A percentile compares a stretch with the other conserved stretches of the same genome.
Conservation (phyloP, 306 rosid species). For the Cicer cuneatum region DNA sequence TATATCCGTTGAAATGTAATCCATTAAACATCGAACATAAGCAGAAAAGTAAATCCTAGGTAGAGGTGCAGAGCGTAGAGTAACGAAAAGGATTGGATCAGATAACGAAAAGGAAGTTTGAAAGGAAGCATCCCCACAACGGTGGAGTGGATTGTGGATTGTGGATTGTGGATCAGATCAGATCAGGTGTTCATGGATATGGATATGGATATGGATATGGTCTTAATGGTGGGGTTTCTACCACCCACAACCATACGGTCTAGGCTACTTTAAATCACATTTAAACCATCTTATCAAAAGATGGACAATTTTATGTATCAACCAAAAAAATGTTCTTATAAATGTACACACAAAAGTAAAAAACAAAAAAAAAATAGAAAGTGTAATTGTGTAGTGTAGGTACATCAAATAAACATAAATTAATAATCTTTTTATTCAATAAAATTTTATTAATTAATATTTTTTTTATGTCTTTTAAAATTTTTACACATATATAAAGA, state of each 20-base stretch:
- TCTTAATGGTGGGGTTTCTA: slow-evolving; percentile 43
- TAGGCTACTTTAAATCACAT: not conserved
- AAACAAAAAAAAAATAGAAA: slow-evolving; percentile 7
- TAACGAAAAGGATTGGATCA: slow-evolving; percentile 38
- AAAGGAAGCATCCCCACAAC: slow-evolving; percentile 30
- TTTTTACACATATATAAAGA: too few relatives aligned
- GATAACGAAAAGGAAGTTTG: slow-evolving; percentile 56
- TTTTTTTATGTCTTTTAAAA: too few relatives aligned
- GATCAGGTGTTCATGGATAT: slow-evolving; percentile 16
- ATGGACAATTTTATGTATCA: not conserved
- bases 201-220: not conserved
- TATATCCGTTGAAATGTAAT: too few relatives aligned
- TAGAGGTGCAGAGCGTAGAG: slow-evolving; percentile 6
- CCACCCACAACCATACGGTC: slow-evolving; percentile 32
- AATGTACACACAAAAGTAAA: too few relatives aligned
- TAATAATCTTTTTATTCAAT: not conserved
- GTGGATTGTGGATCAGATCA: too few relatives aligned
- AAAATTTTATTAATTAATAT: too few relatives aligned
- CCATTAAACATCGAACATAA: not conserved
- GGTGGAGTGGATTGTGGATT: slow-evolving; percentile 16
- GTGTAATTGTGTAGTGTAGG: not conserved
- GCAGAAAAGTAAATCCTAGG: not conserved
- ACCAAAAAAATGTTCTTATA: not conserved
- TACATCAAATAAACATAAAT: slow-evolving; percentile 1
- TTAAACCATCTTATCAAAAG: slow-evolving; percentile 1